Evolutionary conservation across 2,329 filamentous ascomycete genomes (phyloP), one percentile per base, ranked within the genome.

Genomic region (Neoscytalidium dimidiatum): DNA sequence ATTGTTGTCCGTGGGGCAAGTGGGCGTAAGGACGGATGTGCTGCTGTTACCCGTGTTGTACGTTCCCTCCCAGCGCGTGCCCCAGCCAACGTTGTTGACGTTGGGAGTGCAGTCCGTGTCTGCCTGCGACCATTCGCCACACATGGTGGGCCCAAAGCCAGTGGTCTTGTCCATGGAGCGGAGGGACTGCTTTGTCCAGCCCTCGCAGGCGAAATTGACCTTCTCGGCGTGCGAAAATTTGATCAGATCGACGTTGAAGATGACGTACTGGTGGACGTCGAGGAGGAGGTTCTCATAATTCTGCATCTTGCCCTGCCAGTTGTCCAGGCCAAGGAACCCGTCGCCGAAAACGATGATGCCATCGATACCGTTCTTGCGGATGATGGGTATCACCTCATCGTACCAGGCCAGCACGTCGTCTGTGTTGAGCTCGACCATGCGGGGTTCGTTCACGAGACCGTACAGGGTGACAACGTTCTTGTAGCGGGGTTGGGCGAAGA

Each of bases 221-320:
- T 97, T 97, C 69, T 89, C 85, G 64, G 89, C 84, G 80, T 98
- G 95, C 64, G 89, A 89, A 73, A 90, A 89, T 53, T 87, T 86
- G 73, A 99, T 90, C 77, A 96, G 92, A 69, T 90, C 88, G 43
- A 87, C 87, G 83, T 99, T 97, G 85, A 99, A 99, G 77, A 97
- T 97, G 73, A 96, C 92, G 78, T 99, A 99, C 78, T 98, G 94
- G 79, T 99, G 95, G 41, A 96, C 95, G 78, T 99, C 95, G n/a
- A 99, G 87, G 19, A 96, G 86, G 69, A 98, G 83, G 68, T 89
- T 86, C 52, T 89, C 83, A 73, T 91, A 85, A 23, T 85, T 83
- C 69, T 90, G 86, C 70, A 98, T 85, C 75, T 91, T 85, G 44
- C 92, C 92, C 75, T 97, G 89, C 95, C 95, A 99, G 73, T 96